Base-by-base conservation (phyloP, 2,329 filamentous ascomycete species). In the Colletotrichum lupini region DNA sequence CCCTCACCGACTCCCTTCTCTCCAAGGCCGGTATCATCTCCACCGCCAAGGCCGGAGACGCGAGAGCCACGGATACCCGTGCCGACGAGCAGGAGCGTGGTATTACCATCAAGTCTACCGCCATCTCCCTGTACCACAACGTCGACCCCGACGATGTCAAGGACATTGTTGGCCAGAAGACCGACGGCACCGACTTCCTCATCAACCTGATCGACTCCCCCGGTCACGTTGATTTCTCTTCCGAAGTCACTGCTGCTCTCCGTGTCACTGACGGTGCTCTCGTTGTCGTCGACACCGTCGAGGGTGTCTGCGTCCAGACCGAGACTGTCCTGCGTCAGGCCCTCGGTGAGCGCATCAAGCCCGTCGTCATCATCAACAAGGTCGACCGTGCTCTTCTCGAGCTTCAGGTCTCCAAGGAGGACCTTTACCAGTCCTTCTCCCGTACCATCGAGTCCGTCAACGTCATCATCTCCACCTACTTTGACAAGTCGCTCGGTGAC, bases 141-240 rank as follows among this genome's bases (percentile, higher is more conserved):
- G 92, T 99, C 78, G 92, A 94, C 79, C 87, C 90, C 61, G 96
- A 98, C 73, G 97, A 98, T 83, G 83, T 98, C 78, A 97, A 98
- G 92, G 97, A 99, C 84, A 95, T 98, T 79, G 93, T 93, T 79
- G 92, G 92, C 85, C 91, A 95, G 87, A 93, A 94, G 88, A 94
- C 94, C 79, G 91, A 95, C 76, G 97, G 97, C 86, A 93, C 93
- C 86, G 95, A 98, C 85, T 99, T 99, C 93, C 91, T 99, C 90
- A 97, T 99, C 93, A 99, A 99, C 93, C 91, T 99, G 88, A 99
- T 99, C 86, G 97, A 99, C 88, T 99, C 97, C 74, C 97, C 97
- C 76, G 97, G 97, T 92, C 97, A 99, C 96, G 97, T 99, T 89
- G 97, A 99, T 89, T 99, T 99, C 93, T 99, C 97, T 55, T 99